These are phyloP conservation scores for Lanmaoa pseudosensibilis DNA, from an alignment of 768 basidiomycete genomes.

Conservation along the genomic window DNA sequence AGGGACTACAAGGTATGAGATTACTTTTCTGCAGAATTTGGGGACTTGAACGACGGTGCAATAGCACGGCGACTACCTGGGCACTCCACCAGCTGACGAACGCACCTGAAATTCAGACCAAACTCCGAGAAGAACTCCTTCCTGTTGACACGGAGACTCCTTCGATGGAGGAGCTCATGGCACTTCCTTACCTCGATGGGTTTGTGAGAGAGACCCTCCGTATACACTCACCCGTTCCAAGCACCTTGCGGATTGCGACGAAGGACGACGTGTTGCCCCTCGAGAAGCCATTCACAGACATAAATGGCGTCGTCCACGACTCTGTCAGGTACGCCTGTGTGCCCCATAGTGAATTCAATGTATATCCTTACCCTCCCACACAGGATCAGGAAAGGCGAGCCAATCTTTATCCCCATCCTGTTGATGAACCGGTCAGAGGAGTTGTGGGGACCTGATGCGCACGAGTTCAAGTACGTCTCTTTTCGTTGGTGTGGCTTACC, in stretches of 20 bases:
- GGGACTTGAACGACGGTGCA: background rate
- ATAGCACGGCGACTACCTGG: conserved; percentile 51
- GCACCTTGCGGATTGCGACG: conserved; percentile 44
- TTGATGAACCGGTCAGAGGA: conserved; percentile 50
- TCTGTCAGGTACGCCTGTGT: conserved; percentile 35
- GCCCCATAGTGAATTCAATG: background rate
- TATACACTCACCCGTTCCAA: conserved; percentile 46
- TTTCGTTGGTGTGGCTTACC: background rate
- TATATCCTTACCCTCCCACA: background rate
- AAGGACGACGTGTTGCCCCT: conserved; percentile 57
- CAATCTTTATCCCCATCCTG: conserved; percentile 52
- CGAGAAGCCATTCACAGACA: conserved; percentile 44
- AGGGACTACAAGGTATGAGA: conserved; percentile 50
- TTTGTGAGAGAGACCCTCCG: conserved; percentile 63
- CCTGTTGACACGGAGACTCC: conserved; percentile 54
- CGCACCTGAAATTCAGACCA: conserved; percentile 47
- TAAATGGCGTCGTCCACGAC: conserved; percentile 40
- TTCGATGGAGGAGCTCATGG: conserved; percentile 66
- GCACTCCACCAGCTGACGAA: conserved; percentile 55
- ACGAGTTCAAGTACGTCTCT: conserved; percentile 52
- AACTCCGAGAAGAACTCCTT: conserved; percentile 59
- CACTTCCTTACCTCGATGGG: conserved; percentile 66
- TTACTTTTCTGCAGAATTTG: background rate
- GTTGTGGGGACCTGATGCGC: conserved; percentile 64
- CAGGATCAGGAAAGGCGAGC: conserved; percentile 46